Evolutionary conservation across 495 filamentous ascomycete genomes (phyloP).

Genomic region (Penicillium maclennaniae): DNA sequence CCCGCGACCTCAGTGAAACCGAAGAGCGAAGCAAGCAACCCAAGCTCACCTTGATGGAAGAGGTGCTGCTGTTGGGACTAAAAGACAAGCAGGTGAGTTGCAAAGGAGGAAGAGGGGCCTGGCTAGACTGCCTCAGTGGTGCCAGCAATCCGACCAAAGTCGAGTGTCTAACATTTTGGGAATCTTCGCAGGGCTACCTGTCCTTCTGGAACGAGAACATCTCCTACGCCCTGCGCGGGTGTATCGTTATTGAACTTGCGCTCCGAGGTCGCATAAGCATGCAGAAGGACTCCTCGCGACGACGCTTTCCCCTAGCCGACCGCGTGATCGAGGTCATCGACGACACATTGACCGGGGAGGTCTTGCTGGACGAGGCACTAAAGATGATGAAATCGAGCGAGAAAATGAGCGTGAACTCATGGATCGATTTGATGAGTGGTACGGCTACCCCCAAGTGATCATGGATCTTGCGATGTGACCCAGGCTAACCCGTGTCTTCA

Average conservation of each 20-base stretch:
- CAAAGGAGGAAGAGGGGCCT: neutral
- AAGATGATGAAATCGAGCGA: conserved; percentile 99
- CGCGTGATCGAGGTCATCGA: conserved; percentile 94
- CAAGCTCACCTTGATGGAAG: conserved; percentile 97
- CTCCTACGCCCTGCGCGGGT: conserved; percentile 93
- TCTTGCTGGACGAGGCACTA: conserved; percentile 93
- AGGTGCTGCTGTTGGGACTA: conserved; percentile 86
- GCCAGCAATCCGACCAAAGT: neutral
- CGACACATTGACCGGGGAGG: conserved; percentile 91
- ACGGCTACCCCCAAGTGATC: conserved; percentile 25
- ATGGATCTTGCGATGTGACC: neutral
- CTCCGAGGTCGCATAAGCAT: conserved; percentile 96
- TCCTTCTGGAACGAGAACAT: conserved; percentile 99
- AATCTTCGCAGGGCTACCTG: conserved; percentile 71
- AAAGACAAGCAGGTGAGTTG: conserved; percentile 92
- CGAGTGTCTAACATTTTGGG: conserved; percentile 19
- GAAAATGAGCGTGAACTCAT: conserved; percentile 98
- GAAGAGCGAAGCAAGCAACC: conserved; percentile 96
- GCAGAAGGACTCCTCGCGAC: conserved; percentile 91
- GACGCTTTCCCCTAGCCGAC: conserved; percentile 89
- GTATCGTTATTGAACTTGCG: conserved; percentile 95
- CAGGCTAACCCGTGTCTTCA: conserved; percentile 18
- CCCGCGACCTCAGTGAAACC: conserved; percentile 94
- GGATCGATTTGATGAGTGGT: conserved; percentile 99
- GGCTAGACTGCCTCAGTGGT: neutral